These are phyloP conservation scores for Aristolochia fimbriata DNA, from an alignment of 164 flowering plant genomes.

Conservation along the genomic window DNA sequence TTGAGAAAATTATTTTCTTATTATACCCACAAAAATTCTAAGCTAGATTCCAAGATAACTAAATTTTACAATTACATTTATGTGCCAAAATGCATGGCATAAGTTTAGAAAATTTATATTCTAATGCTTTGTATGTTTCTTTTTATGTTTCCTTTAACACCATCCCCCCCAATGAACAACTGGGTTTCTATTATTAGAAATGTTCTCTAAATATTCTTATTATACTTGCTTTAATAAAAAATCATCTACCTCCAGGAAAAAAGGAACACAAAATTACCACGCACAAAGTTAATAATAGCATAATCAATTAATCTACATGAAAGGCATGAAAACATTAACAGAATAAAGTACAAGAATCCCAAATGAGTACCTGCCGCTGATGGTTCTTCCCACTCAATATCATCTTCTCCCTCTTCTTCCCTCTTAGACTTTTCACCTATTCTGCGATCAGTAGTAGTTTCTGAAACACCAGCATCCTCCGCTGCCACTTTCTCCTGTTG, in stretches of 20 bases:
- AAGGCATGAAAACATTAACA: neutral
- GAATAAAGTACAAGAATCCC: neutral
- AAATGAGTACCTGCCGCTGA: constrained; percentile 40
- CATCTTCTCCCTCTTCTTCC: constrained; percentile 48
- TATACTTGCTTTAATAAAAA: too few relatives aligned
- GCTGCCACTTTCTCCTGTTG: constrained; percentile 20
- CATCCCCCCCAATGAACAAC: too few relatives aligned
- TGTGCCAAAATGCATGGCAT: too few relatives aligned
- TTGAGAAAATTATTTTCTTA: neutral
- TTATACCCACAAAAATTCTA: too few relatives aligned
- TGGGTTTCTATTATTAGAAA: too few relatives aligned
- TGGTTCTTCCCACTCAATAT: constrained; percentile 84
- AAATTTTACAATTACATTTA: too few relatives aligned
- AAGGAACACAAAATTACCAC: neutral
- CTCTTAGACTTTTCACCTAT: constrained; percentile 83
- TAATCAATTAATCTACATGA: neutral
- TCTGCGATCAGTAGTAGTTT: constrained; percentile 37
- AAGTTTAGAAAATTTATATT: too few relatives aligned
- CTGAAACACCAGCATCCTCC: constrained; percentile 13
- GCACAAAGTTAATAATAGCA: neutral
- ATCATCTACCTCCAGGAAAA: neutral
- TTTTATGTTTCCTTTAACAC: too few relatives aligned
- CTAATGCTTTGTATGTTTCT: too few relatives aligned
- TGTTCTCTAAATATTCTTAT: too few relatives aligned
- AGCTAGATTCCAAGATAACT: too few relatives aligned